A percentile compares a stretch with the other conserved stretches of the same genome.
Evolutionary conservation across 2,329 filamentous ascomycete species (phyloP).

Genomic region (Myriosclerotinia scirpicola): DNA sequence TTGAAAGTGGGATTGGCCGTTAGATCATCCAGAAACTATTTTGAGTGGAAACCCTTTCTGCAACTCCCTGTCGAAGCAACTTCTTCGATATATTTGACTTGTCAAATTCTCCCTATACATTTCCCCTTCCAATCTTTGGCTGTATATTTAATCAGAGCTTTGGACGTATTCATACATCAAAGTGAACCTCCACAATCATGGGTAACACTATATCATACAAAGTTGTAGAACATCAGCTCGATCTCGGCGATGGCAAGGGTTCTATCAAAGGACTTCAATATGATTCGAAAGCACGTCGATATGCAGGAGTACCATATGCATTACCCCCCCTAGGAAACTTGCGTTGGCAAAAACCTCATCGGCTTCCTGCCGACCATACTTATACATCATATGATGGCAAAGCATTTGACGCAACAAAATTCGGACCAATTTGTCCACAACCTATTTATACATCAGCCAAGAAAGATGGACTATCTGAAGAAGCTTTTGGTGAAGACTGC

Average conservation of each 20-base stretch:
- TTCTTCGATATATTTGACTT: neutral
- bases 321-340: conserved; percentile 33
- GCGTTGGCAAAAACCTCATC: conserved; percentile 37
- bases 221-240: conserved; percentile 32
- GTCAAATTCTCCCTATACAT: neutral
- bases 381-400: conserved; percentile 36
- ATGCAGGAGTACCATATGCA: conserved; percentile 38
- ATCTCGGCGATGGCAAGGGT: conserved; percentile 35
- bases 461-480: conserved; percentile 28
- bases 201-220: conserved; percentile 32
- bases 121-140: neutral
- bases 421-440: conserved; percentile 46
- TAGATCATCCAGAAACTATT: neutral
- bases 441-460: conserved; percentile 34
- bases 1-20: neutral
- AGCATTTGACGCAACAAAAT: conserved; percentile 44
- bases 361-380: conserved; percentile 37
- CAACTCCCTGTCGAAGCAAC: neutral
- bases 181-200: neutral
- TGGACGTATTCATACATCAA: neutral
- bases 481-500: conserved; percentile 49
- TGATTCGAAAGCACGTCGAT: conserved; percentile 42
- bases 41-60: neutral
- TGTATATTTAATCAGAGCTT: neutral
- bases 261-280: conserved; percentile 42